Conservation (phyloP, 1,284 basidiomycete genomes). For the Ceratobasidium sp. region DNA sequence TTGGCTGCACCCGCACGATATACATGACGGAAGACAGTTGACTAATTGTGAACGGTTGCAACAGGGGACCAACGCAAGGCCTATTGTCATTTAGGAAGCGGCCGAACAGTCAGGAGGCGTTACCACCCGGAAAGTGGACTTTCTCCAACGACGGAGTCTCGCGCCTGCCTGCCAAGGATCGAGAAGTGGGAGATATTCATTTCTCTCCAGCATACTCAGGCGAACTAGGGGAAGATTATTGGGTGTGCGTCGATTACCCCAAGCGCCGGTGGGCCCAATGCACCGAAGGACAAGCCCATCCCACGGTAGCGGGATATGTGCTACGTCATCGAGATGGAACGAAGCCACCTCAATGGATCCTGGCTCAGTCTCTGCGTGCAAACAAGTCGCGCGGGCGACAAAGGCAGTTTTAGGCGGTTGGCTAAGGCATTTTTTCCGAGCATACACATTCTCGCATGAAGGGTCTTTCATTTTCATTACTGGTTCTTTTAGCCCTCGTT, state of each 20-base stretch:
- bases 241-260: background rate
- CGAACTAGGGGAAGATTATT: background rate
- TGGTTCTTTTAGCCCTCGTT: too few species aligned
- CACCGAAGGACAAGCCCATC: background rate
- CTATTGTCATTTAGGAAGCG: background rate
- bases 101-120: background rate
- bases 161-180: background rate
- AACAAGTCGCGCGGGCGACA: background rate
- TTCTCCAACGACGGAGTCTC: background rate
- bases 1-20: too few species aligned
- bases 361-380: background rate
- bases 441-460: background rate
- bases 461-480: too few species aligned
- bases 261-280: background rate
- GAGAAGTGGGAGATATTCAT: background rate
- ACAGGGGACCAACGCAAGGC: background rate
- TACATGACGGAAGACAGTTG: too few species aligned
- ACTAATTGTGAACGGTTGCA: background rate
- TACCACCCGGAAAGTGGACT: background rate
- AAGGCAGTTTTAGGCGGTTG: background rate
- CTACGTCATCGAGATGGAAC: background rate
- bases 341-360: background rate
- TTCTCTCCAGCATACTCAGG: background rate
- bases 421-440: background rate
- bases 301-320: background rate